These are phyloP conservation scores for Lasiodiplodia sp. DNA, from an alignment of 2,329 filamentous ascomycete genomes.

Conservation along the genomic window DNA sequence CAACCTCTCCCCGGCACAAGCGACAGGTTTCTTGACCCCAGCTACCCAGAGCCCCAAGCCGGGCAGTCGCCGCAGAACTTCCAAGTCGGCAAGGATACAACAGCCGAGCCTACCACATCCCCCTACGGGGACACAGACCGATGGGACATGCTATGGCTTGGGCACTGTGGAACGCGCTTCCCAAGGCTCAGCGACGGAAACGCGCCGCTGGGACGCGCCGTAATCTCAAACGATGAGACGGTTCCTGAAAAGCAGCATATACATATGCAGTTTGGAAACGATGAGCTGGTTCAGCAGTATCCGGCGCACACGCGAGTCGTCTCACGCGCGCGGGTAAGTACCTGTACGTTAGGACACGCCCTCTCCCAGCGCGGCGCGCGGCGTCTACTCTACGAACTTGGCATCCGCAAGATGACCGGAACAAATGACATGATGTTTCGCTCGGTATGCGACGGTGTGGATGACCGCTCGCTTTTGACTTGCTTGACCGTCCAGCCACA, in stretches of 20 bases:
- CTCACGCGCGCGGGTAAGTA: slow-evolving; percentile 28
- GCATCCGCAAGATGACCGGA: slow-evolving; percentile 33
- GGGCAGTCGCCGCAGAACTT: slow-evolving; percentile 20
- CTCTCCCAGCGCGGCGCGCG: slow-evolving; percentile 35
- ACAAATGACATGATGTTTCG: slow-evolving; percentile 46
- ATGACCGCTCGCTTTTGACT: slow-evolving; percentile 31
- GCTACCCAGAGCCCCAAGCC: slow-evolving; percentile 30
- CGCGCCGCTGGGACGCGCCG: slow-evolving; percentile 35
- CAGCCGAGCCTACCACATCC: slow-evolving; percentile 32
- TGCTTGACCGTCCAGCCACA: slow-evolving; percentile 41
- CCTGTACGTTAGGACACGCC: slow-evolving; percentile 32
- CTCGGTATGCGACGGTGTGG: slow-evolving; percentile 40
- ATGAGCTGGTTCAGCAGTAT: slow-evolving; percentile 15
- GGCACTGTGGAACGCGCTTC: slow-evolving; percentile 44
- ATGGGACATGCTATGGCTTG: slow-evolving; percentile 48
- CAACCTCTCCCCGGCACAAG: slow-evolving; percentile 27
- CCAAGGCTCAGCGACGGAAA: slow-evolving; percentile 12
- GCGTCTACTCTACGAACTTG: slow-evolving; percentile 40
- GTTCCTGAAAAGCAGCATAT: slow-evolving; percentile 36
- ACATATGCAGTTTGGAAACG: slow-evolving; percentile 34
- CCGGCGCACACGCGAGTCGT: slow-evolving; percentile 33
- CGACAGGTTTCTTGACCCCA: slow-evolving; percentile 30
- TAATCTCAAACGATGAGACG: slow-evolving; percentile 35
- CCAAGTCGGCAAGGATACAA: slow-evolving; percentile 29
- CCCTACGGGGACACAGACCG: slow-evolving; percentile 44